These are phyloP conservation scores for Myriangium duriaei DNA, from an alignment of 2,329 filamentous ascomycete genomes.

Conservation along the genomic window DNA sequence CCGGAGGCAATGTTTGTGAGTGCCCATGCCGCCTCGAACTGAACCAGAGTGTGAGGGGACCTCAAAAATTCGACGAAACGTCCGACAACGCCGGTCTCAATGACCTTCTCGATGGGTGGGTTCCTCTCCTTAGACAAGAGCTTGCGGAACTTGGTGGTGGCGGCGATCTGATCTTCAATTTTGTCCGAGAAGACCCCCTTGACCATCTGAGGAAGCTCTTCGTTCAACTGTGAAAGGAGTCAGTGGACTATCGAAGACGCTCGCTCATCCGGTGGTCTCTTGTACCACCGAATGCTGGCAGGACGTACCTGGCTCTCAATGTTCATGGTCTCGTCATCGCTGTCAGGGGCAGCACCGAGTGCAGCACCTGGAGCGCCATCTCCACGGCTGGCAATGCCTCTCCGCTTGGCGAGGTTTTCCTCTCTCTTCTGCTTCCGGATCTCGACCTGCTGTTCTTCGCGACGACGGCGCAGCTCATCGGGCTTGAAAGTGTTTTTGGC, in stretches of 20 bases:
- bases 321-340: conserved; percentile 89
- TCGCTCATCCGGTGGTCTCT: no score
- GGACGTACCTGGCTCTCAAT: conserved; percentile 93
- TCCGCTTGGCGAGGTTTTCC: conserved; percentile 95
- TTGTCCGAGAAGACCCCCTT: conserved; percentile 96
- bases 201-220: conserved; percentile 97
- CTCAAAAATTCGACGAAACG: conserved; percentile 97
- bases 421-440: conserved; percentile 98
- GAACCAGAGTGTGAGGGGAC: conserved; percentile 92
- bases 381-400: conserved; percentile 69
- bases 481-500: conserved; percentile 98
- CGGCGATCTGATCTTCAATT: conserved; percentile 93
- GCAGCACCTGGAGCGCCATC: conserved; percentile 65
- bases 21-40: conserved; percentile 98
- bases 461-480: conserved; percentile 93
- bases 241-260: no score
- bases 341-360: conserved; percentile 81
- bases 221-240: conserved; percentile 58
- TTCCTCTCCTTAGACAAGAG: conserved; percentile 97
- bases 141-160: conserved; percentile 97
- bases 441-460: conserved; percentile 98
- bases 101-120: conserved; percentile 96
- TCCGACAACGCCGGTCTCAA: conserved; percentile 95
- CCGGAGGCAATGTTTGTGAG: conserved; percentile 98
- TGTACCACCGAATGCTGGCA: no score